These are phyloP conservation scores for Microbotryum saponariae DNA, from an alignment of 1,284 basidiomycete species.

Conservation along the genomic window DNA sequence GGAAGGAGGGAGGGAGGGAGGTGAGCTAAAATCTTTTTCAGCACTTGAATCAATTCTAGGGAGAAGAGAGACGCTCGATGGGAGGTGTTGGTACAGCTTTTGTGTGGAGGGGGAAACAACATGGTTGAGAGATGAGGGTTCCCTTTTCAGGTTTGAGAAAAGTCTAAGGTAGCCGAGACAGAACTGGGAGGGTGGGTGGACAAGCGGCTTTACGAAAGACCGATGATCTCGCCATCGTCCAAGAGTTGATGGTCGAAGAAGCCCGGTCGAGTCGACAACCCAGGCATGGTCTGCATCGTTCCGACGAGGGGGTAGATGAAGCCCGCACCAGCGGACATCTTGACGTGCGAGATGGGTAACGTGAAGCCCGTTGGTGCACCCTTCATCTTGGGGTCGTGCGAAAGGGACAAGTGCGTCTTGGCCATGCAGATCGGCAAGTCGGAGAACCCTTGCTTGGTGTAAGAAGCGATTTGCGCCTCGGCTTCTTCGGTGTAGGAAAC, in stretches of 20 bases:
- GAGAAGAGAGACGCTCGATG: no score
- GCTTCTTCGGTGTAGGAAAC: slow-evolving; percentile 61
- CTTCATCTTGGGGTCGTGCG: slow-evolving; percentile 86
- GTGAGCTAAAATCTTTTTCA: no score
- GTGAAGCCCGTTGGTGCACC: slow-evolving; percentile 85
- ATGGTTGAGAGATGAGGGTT: no score
- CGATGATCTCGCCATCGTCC: slow-evolving; percentile 42
- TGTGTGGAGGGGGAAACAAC: no score
- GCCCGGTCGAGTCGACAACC: slow-evolving; percentile 84
- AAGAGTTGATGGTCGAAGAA: slow-evolving; percentile 14
- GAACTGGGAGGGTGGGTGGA: background rate
- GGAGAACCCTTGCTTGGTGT: slow-evolving; percentile 81
- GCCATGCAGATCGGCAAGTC: slow-evolving; percentile 64
- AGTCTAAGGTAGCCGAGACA: no score
- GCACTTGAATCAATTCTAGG: no score
- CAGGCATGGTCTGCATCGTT: slow-evolving; percentile 97
- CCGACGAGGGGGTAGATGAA: slow-evolving; percentile 73
- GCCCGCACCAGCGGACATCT: slow-evolving; percentile 84
- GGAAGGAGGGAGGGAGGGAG: no score
- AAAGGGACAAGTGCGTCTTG: slow-evolving; percentile 96
- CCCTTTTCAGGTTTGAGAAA: no score
- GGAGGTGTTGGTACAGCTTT: no score
- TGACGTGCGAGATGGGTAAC: slow-evolving; percentile 81
- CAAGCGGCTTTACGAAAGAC: slow-evolving; percentile 36
- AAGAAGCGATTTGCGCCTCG: slow-evolving; percentile 77